Evolutionary conservation across 257 asterid species (phyloP), one percentile per base, ranked within the genome.

Genomic region (Gentiana straminea): DNA sequence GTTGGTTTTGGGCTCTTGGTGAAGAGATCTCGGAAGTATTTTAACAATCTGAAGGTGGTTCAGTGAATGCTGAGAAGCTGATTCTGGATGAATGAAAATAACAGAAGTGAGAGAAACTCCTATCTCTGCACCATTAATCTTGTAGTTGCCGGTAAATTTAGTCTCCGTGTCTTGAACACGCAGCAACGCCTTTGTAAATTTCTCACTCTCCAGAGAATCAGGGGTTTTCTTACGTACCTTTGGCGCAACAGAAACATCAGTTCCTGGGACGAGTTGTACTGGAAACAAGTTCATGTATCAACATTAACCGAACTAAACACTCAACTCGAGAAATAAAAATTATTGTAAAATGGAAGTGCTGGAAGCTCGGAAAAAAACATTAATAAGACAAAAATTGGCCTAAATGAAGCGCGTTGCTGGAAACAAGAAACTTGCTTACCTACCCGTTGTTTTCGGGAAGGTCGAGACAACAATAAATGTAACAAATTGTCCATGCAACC

Each of bases 241-340:
- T 59, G 93, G 95, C 57, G 95, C 94, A 68, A 91, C 95, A 56
- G 97, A 94, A 75, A 91, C 95, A 75, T 91, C 95, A 59, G 86
- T 74, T 67, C 90, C 97, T 33, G 95, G 98, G 56, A 91, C 94
- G 67, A 91, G 98, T 79, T 81, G 96, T 49, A 85, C 98, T 91
- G 84, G 44, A 58, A 72, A 68, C 67, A 74, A 70, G 39, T 36
- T 63, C 62, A 59, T 60, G 58, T 58, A 75, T 79, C 61, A 79
- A 64, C 75, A 37, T 52, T 35, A 58, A 15, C 44, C 35, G 13
- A 12, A 47, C 11, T n/a, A 7, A 3, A 41, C 34, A 5, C 4
- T 32, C 8, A 36, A 38, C 5, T 3, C 6, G 3, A 35, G 43
- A n/a, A 5, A 24, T 15, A 1, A 39, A 13, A 60, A 36, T 9